Conservation (phyloP, 2,329 filamentous ascomycete genomes). For the Zasmidium angulare region DNA sequence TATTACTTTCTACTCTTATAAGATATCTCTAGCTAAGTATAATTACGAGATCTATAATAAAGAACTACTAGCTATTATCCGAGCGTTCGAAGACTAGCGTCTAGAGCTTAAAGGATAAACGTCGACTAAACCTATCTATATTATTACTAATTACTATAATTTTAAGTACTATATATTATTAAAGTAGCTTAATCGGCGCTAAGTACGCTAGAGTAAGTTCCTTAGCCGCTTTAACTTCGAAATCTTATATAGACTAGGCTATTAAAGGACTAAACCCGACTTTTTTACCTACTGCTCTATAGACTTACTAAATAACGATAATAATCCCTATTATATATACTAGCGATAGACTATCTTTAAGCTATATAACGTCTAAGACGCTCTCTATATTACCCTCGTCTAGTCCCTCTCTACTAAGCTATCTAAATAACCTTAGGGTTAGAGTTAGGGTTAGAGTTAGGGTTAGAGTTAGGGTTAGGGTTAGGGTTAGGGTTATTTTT, state of each 20-base stretch:
- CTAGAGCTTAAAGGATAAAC: constrained; percentile 22
- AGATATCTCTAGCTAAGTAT: too few relatives aligned
- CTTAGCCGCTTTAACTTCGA: constrained; percentile 30
- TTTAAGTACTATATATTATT: too few relatives aligned
- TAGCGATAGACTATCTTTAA: background rate
- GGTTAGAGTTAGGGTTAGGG: too few relatives aligned
- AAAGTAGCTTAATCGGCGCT: too few relatives aligned
- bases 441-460: too few relatives aligned
- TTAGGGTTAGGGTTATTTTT: too few relatives aligned
- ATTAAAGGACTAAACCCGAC: background rate
- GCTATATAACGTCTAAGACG: background rate
- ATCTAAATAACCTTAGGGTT: too few relatives aligned
- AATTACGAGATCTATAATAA: too few relatives aligned
- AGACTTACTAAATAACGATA: too few relatives aligned
- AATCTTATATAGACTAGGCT: constrained; percentile 22
- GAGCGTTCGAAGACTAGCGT: constrained; percentile 28
- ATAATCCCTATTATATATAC: background rate
- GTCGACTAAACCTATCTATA: constrained; percentile 23
- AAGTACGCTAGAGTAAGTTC: too few relatives aligned
- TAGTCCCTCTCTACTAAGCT: background rate
- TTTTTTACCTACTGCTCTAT: background rate
- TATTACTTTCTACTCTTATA: too few relatives aligned
- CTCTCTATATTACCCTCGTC: background rate
- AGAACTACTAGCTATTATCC: constrained; percentile 36
- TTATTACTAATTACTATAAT: too few relatives aligned